Base-by-base conservation (phyloP, 2,329 filamentous ascomycete genomes). In the Plectosphaerella cucumerina region DNA sequence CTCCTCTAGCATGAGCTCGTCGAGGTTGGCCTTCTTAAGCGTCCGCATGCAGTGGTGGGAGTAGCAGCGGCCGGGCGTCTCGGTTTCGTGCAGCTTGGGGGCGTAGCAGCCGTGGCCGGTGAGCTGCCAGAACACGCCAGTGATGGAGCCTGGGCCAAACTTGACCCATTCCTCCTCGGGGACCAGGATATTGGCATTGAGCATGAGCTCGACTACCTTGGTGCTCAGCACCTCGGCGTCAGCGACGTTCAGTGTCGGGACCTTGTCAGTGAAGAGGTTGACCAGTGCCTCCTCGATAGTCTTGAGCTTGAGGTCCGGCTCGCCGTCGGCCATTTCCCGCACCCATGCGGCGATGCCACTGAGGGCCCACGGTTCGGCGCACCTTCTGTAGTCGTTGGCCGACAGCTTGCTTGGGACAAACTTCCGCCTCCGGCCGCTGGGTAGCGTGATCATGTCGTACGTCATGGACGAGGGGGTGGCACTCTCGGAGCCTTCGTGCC, bases 101-200 rank as follows among this genome's bases (percentile, higher is more conserved):
- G 93, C 85, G 67, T 99, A 99, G 65, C 94, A 99, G 14, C 94
- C 94, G 20, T 84, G 84, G 6, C 92, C 91, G 3, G 92, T 96
- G 46, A 99, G 75, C 66, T 99, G 95, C 78, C 89, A 97, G 43
- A 99, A 74, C 5, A 99, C 92, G 50, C 94, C 95, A 20, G 89
- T 92, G 62, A 97, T 84, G 21, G 80, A 82, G 6, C 87, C 90
- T 1, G 81, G 76, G 6, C 90, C 88, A 64, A 97, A 92, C 64
- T 95, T 97, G 58, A 99, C 87, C 94, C 95, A 99, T 71, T 99
- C 95, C 67, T 99, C 94, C 33, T 97, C 93, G 14, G 86, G 85
- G 5, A 95, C 75, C 31, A 99, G 73, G 11, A 90, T 89, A 37
- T 85, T 86, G 9, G 86, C 84, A 21, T 82, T 78, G 57, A 93